Percentiles rank a stretch among this genome's conserved stretches.
Evolutionary conservation across 352 stramenopile species (phyloP).

Genomic region (Globisporangium paddicum): DNA sequence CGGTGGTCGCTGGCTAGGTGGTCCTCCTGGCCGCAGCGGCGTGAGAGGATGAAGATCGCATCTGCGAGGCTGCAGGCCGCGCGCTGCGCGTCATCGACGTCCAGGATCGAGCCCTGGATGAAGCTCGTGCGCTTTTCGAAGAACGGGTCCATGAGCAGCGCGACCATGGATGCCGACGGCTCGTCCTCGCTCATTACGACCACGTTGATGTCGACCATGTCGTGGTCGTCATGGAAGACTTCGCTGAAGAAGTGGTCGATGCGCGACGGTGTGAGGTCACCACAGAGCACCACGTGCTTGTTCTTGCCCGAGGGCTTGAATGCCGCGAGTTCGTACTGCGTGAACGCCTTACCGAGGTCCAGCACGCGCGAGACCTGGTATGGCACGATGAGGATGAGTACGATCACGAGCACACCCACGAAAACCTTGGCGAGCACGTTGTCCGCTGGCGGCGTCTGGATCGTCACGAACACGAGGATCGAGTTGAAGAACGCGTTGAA

Average conservation of each 20-base stretch:
- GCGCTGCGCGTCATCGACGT: conserved; percentile 73
- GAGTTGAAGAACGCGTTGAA: conserved; percentile 90
- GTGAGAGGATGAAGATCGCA: conserved; percentile 78
- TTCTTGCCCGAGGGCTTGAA: conserved; percentile 61
- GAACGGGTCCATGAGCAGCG: conserved; percentile 79
- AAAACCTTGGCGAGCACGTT: conserved; percentile 81
- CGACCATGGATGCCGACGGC: conserved; percentile 65
- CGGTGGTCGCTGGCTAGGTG: conserved; percentile 68
- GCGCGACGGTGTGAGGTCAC: conserved; percentile 71
- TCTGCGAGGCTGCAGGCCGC: conserved; percentile 56
- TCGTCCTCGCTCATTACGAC: conserved; percentile 76
- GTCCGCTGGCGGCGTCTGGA: conserved; percentile 76
- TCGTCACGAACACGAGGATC: conserved; percentile 84
- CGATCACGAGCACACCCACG: conserved; percentile 73
- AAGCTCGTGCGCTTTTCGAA: conserved; percentile 82
- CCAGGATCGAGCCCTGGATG: conserved; percentile 74
- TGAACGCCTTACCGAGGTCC: conserved; percentile 71
- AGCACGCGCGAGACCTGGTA: conserved; percentile 84
- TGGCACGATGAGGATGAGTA: conserved; percentile 82
- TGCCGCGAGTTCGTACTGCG: conserved; percentile 61
- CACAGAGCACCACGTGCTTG: conserved; percentile 80
- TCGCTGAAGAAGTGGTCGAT: conserved; percentile 86
- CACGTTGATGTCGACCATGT: conserved; percentile 74
- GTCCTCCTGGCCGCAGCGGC: conserved; percentile 62
- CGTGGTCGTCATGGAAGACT: conserved; percentile 86